Evolutionary conservation across 2,329 filamentous ascomycete genomes (phyloP).

Genomic region (Epichloe hybrida): DNA sequence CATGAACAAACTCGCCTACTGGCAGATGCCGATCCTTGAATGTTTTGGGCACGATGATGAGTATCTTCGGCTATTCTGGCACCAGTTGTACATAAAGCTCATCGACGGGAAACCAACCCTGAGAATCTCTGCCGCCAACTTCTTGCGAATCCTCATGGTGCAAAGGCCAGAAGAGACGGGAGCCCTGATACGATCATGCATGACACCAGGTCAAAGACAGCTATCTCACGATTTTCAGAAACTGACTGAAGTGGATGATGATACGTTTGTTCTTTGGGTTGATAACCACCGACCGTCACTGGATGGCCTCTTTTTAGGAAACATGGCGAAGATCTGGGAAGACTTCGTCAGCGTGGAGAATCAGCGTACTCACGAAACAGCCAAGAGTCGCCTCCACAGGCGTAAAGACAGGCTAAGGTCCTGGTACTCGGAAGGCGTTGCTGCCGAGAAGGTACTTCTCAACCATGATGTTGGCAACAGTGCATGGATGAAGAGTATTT

Average conservation of each 20-base stretch:
- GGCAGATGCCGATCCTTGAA: slow-evolving; percentile 86
- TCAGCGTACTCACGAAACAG: slow-evolving; percentile 60
- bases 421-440: slow-evolving; percentile 60
- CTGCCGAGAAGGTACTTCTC: slow-evolving; percentile 56
- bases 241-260: slow-evolving; percentile 77
- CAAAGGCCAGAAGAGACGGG: slow-evolving; percentile 80
- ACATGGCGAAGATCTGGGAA: slow-evolving; percentile 74
- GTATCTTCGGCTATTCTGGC: slow-evolving; percentile 76
- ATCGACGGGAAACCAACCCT: slow-evolving; percentile 56
- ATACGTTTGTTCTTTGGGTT: slow-evolving; percentile 77
- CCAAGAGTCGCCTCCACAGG: slow-evolving; percentile 54
- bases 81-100: slow-evolving; percentile 81
- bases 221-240: slow-evolving; percentile 68
- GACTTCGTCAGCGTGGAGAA: slow-evolving; percentile 78
- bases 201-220: slow-evolving; percentile 55
- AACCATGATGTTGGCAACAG: slow-evolving; percentile 79
- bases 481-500: slow-evolving; percentile 93
- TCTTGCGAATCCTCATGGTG: slow-evolving; percentile 85
- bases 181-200: slow-evolving; percentile 57
- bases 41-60: slow-evolving; percentile 67
- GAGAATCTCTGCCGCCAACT: slow-evolving; percentile 62
- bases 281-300: slow-evolving; percentile 67
- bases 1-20: slow-evolving; percentile 79
- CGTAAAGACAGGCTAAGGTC: slow-evolving; percentile 70
- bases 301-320: slow-evolving; percentile 69